Evolutionary conservation across 306 rosid genomes (phyloP).

Genomic region (Prinsepia uniflora): DNA sequence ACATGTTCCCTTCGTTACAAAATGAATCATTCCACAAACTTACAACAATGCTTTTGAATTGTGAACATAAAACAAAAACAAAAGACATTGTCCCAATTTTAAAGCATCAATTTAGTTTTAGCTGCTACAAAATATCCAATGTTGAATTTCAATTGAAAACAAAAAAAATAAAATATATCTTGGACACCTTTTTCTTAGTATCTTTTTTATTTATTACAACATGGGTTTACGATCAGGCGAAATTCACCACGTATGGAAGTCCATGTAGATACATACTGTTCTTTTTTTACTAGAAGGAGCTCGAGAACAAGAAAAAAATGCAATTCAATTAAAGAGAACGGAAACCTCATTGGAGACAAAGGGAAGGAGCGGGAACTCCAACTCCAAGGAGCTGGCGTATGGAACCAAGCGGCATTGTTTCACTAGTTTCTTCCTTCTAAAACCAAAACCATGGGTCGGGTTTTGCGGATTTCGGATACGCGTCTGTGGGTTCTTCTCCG

Average conservation of each 20-base stretch:
- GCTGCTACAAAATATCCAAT: not conserved
- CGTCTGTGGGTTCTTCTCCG: not conserved
- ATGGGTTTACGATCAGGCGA: too few relatives aligned
- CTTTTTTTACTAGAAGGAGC: not conserved
- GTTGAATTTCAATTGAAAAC: not conserved
- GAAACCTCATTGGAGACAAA: constrained; percentile 31
- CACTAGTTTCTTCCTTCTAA: not conserved
- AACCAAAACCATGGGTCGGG: constrained; percentile 10
- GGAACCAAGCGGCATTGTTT: constrained; percentile 27
- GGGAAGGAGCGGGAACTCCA: constrained; percentile 50
- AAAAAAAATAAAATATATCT: not conserved
- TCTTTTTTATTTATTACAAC: too few relatives aligned
- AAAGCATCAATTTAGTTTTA: not conserved
- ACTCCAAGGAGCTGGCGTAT: constrained; percentile 27
- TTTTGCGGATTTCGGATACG: constrained; percentile 4
- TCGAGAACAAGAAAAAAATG: not conserved
- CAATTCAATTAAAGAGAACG: not conserved
- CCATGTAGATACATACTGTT: too few relatives aligned
- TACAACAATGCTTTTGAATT: not conserved
- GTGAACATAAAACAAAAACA: not conserved
- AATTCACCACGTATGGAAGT: too few relatives aligned
- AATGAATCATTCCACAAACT: too few relatives aligned
- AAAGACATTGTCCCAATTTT: not conserved
- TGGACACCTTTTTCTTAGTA: not conserved
- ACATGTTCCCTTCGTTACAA: not conserved